A percentile compares a stretch with the other conserved stretches of the same genome.
Evolutionary conservation across 495 filamentous ascomycete species (phyloP).

Genomic region (Parmelia sp.): DNA sequence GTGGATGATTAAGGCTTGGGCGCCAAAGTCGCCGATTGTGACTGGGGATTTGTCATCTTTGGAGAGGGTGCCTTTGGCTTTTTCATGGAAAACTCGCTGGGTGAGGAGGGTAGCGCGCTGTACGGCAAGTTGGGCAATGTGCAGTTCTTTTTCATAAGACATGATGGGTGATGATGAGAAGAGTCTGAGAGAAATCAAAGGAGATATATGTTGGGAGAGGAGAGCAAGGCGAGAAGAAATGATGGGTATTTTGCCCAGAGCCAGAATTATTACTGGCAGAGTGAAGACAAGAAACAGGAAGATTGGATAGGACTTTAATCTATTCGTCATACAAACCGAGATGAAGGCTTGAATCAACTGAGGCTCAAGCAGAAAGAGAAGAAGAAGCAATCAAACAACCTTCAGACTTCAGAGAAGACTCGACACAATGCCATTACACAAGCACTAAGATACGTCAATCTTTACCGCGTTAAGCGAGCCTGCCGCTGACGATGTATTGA

Average conservation of each 20-base stretch:
- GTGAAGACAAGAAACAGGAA: constrained; percentile 41
- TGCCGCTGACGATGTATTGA: constrained; percentile 3
- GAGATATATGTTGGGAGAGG: constrained; percentile 33
- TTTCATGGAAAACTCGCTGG: constrained; percentile 85
- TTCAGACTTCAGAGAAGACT: no score
- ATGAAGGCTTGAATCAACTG: background rate
- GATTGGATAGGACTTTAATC: constrained; percentile 18
- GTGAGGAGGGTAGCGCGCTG: constrained; percentile 84
- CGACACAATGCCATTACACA: no score
- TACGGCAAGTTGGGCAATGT: constrained; percentile 83
- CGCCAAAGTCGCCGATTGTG: constrained; percentile 95
- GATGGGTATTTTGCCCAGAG: constrained; percentile 27
- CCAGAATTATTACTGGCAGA: constrained; percentile 44
- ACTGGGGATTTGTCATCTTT: constrained; percentile 96
- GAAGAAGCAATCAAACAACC: background rate
- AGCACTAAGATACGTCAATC: constrained; percentile 33
- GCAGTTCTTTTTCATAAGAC: constrained; percentile 72
- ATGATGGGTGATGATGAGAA: constrained; percentile 33
- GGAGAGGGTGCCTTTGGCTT: constrained; percentile 84
- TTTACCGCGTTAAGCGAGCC: constrained; percentile 1
- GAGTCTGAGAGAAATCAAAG: constrained; percentile 8
- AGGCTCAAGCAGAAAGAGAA: background rate
- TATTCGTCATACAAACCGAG: background rate
- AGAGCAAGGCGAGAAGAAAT: constrained; percentile 40
- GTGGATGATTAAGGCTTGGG: constrained; percentile 90